These are phyloP conservation scores for Phytophthora sojae DNA, from an alignment of 352 stramenopile species.

Conservation along the genomic window DNA sequence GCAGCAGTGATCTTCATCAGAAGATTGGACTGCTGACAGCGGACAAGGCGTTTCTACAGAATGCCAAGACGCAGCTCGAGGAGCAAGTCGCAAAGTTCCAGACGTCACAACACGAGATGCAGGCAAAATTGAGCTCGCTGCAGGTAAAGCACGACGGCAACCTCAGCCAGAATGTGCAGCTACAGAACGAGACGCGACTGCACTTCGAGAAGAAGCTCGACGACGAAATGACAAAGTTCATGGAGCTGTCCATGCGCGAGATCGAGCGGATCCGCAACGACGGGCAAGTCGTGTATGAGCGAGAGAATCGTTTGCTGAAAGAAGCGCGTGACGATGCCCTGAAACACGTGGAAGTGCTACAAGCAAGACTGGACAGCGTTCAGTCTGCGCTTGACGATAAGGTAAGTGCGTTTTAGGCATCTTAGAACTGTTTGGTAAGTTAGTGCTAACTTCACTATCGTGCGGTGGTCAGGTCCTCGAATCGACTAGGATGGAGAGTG, in stretches of 20 bases:
- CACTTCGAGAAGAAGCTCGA: slow-evolving; percentile 78
- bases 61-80: slow-evolving; percentile 66
- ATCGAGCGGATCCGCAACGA: slow-evolving; percentile 74
- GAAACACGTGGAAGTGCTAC: slow-evolving; percentile 65
- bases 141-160: slow-evolving; percentile 51
- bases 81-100: slow-evolving; percentile 54
- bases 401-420: slow-evolving; percentile 15
- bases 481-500: slow-evolving; percentile 59
- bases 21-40: slow-evolving; percentile 52
- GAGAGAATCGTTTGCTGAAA: slow-evolving; percentile 76
- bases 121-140: slow-evolving; percentile 46
- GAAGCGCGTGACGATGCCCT: slow-evolving; percentile 68
- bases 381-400: slow-evolving; percentile 65
- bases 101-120: slow-evolving; percentile 46
- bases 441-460: not conserved
- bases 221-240: slow-evolving; percentile 70
- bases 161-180: slow-evolving; percentile 43
- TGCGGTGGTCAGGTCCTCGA: slow-evolving; percentile 49
- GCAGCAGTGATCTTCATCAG: slow-evolving; percentile 45
- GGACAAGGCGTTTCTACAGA: slow-evolving; percentile 71
- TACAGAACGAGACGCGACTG: slow-evolving; percentile 67
- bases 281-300: slow-evolving; percentile 72
- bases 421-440: not conserved
- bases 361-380: slow-evolving; percentile 55
- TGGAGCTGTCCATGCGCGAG: slow-evolving; percentile 73